Base-by-base conservation (phyloP, 108 stramenopile species). In the Heterococcus sp. region DNA sequence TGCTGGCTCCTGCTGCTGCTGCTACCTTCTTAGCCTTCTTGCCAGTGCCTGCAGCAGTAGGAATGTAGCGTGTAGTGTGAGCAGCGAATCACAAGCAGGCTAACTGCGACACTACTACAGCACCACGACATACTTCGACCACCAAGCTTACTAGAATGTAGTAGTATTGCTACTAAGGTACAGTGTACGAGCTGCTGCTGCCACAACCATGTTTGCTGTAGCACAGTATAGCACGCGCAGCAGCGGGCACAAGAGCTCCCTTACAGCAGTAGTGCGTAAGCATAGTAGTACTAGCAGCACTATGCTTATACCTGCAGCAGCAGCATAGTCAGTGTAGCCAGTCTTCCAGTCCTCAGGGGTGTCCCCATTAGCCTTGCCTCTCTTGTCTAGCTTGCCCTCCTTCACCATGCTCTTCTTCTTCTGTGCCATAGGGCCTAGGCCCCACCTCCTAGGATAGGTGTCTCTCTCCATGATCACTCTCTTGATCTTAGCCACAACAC, bases 381-480 rank as follows among this genome's bases (percentile, higher is more conserved):
- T 93, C 86, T 98, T 98, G 88, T 98, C 96, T 38, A 99, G 87
- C 80, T 95, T 95, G 36, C 99, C 99, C 82, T 96, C 95, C 89
- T 95, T 95, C 81, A 99, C 95, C 83, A 99, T 77, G 2, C 86
- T 88, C 92, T 99, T 99, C 87, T 98, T 98, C 78, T 93, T 92
- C 75, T 92, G 91, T 5, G 99, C 99, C 90, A 98, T 92, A 21
- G 97, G 99, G 29, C 99, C 99, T 69, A 99, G 87, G 37, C 99
- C 97, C 99, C 99, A 99, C 81, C 95, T 86, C 71, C 96, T 87
- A 3, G 99, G 99, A 83, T 99, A 99, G 0, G 94, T 95, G 91
- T 99, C 99, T 31, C 99, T 88, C 91, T 99, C 99, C 99, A 99
- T 99, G 88, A 99, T 96, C 35, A 99, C 99, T 65, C 99, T 93